Conservation (phyloP, 2,329 filamentous ascomycete genomes). For the Exophiala alcalophila region DNA sequence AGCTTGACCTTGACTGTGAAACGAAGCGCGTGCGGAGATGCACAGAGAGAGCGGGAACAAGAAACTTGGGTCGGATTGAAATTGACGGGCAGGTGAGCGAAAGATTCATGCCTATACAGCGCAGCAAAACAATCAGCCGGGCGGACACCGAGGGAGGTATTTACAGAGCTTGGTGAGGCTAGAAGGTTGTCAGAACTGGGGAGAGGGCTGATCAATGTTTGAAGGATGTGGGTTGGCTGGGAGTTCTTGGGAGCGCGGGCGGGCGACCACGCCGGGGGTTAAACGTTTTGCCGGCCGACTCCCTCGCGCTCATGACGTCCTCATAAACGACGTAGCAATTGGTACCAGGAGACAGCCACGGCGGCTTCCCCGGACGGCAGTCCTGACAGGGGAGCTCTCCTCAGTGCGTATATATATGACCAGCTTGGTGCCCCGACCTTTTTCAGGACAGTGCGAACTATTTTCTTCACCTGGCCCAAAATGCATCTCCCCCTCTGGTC, state of each 20-base stretch:
- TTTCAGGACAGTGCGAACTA: constrained; percentile 3
- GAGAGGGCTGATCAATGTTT: too few relatives aligned
- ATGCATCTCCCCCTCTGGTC: constrained; percentile 22
- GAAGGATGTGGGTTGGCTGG: too few relatives aligned
- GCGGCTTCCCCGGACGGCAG: neutral
- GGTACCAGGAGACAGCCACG: too few relatives aligned
- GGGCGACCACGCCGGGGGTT: neutral
- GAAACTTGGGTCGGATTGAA: too few relatives aligned
- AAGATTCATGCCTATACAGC: neutral
- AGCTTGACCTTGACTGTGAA: neutral
- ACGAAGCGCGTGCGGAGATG: neutral
- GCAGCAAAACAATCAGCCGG: constrained; percentile 22
- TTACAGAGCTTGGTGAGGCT: neutral
- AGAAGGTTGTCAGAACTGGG: too few relatives aligned
- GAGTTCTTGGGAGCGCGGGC: too few relatives aligned
- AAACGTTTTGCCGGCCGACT: constrained; percentile 15
- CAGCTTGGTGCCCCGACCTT: constrained; percentile 1
- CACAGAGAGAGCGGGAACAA: too few relatives aligned
- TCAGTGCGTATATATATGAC: constrained; percentile 6
- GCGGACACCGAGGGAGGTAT: neutral
- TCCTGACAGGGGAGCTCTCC: neutral
- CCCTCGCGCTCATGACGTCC: constrained; percentile 2
- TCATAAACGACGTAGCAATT: too few relatives aligned
- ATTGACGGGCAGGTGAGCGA: neutral
- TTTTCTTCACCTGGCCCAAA: constrained; percentile 1